These are phyloP conservation scores for Byssoonygena ceratinophila DNA, from an alignment of 2,329 filamentous ascomycete genomes.

Conservation along the genomic window DNA sequence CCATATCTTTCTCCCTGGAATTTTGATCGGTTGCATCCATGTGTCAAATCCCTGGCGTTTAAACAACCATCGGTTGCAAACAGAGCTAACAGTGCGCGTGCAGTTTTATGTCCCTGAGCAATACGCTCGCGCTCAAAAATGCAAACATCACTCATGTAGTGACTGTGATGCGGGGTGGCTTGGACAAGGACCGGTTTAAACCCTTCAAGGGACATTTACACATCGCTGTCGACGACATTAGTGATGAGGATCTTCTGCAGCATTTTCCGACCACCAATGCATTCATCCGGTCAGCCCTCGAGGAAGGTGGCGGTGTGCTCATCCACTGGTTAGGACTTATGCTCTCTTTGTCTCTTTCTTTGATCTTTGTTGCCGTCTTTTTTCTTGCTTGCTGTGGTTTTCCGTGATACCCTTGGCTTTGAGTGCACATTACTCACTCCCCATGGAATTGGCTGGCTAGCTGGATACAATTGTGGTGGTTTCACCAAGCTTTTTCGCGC, in stretches of 20 bases:
- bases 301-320: constrained; percentile 47
- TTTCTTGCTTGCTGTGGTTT: not conserved
- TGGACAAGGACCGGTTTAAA: constrained; percentile 47
- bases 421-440: not conserved
- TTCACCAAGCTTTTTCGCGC: not conserved
- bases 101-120: constrained; percentile 70
- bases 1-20: too few relatives aligned
- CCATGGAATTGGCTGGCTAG: not conserved
- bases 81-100: constrained; percentile 5
- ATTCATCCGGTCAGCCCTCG: constrained; percentile 71
- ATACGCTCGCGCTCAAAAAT: constrained; percentile 57
- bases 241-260: constrained; percentile 74
- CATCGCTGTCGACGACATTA: constrained; percentile 81
- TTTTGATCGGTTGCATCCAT: too few relatives aligned
- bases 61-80: not conserved
- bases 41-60: constrained; percentile 1
- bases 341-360: not conserved
- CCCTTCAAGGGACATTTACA: constrained; percentile 63
- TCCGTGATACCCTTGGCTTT: constrained; percentile 9
- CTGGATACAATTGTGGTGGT: not conserved
- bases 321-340: constrained; percentile 55
- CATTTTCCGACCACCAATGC: constrained; percentile 67
- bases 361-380: constrained; percentile 15
- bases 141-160: constrained; percentile 79
- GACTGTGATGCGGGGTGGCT: constrained; percentile 61